Evolutionary conservation across 176 grass and related monocot species (phyloP), one percentile per base, ranked within the genome.

Genomic region (Triticum monococcum): DNA sequence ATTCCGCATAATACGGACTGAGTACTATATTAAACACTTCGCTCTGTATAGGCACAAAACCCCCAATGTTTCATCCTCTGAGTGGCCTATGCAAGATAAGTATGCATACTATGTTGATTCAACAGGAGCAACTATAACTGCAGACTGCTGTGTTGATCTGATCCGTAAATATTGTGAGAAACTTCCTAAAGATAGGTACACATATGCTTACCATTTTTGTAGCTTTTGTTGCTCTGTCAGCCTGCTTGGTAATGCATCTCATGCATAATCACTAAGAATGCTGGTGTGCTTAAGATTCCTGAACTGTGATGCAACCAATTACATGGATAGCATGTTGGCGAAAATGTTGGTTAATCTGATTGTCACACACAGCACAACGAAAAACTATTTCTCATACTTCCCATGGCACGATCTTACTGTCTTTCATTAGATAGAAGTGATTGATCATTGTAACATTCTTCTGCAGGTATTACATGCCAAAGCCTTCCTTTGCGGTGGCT

Each of bases 161-260:
- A 90, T 98, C 50, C 81, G 92, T 54, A 84, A 33, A 86, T 98
- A 98, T 33, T 98, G 96, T 78, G 91, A 95, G 89, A 98, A 92
- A 81, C 93, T 98, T 84, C 91, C 93, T 67, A 91, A 87, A 87
- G 93, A 93, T 86, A 90, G 91, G 96, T 98, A 93, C 67, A 68
- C 68, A 41, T 56, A 13, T 9, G 5, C 61, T 76, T 45, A 59
- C 33, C 40, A 59, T 81, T 74, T 67, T 66, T 75, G 66, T 75
- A 85, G 41, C 32, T n/a, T 40, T 80, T 5, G 40, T 56, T 64
- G 65, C 57, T 78, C 40, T 54, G 26, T 83, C 36, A 37, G 18
- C 40, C 12, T 83, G 17, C 72, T 24, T 79, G 65, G 24, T 24
- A 23, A 79, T 81, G 36, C 77, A 81, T 54, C 68, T 72, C 64